These are phyloP conservation scores for Guillardia theta DNA, from an alignment of 78 protist species.

Conservation along the genomic window DNA sequence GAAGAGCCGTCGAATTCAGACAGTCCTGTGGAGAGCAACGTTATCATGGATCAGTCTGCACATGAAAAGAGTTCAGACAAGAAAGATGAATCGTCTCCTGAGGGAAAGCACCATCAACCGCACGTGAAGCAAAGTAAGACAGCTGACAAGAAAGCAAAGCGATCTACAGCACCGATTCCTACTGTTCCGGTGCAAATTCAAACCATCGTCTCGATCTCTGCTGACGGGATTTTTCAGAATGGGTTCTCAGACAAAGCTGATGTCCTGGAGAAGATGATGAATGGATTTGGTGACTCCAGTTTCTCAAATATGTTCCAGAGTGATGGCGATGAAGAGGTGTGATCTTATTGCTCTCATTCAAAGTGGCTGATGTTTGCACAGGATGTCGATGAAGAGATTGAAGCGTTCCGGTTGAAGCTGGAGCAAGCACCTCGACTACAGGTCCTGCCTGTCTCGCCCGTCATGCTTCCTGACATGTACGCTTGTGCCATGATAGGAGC, in stretches of 20 bases:
- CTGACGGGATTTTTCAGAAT: no score
- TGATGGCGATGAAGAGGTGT: background rate
- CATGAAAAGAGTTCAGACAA: no score
- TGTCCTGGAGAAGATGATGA: background rate
- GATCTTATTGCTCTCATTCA: no score
- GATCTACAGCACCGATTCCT: no score
- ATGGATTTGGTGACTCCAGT: background rate
- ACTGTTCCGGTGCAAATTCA: no score
- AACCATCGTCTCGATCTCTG: no score
- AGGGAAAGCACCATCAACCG: no score
- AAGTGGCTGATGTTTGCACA: background rate
- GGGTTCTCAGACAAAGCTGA: background rate
- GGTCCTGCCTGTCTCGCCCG: background rate
- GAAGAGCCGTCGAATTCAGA: background rate
- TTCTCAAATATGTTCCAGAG: background rate
- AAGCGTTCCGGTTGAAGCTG: background rate
- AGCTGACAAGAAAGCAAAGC: no score
- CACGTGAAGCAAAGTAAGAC: no score
- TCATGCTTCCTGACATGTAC: background rate
- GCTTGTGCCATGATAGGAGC: background rate
- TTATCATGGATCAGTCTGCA: no score
- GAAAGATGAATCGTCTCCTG: no score
- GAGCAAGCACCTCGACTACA: background rate
- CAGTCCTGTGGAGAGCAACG: background rate
- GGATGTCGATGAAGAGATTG: background rate